These are phyloP conservation scores for Escallonia herrerae DNA, from an alignment of 129 eudicot species.

Conservation along the genomic window DNA sequence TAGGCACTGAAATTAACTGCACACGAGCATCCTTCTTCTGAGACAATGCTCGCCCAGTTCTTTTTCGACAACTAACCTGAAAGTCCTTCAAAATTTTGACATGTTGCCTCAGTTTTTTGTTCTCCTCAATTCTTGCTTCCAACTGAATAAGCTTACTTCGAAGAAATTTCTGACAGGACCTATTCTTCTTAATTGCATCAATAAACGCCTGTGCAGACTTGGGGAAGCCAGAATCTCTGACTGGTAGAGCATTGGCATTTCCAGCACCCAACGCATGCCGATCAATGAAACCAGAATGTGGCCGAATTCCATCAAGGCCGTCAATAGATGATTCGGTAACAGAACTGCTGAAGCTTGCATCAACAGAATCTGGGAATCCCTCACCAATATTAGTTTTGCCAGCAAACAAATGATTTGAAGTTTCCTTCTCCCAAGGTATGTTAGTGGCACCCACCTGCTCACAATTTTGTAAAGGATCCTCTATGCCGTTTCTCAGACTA, in stretches of 20 bases:
- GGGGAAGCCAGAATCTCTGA: constrained; percentile 43
- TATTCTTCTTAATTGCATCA: constrained; percentile 91
- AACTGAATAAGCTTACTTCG: constrained; percentile 48
- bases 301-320: constrained; percentile 10
- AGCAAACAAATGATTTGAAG: constrained; percentile 61
- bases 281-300: constrained; percentile 23
- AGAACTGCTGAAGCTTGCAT: constrained; percentile 31
- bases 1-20: constrained; percentile 63
- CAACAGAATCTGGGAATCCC: constrained; percentile 77
- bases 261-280: constrained; percentile 34
- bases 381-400: constrained; percentile 57
- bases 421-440: constrained; percentile 70
- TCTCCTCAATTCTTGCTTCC: constrained; percentile 71
- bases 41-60: constrained; percentile 62
- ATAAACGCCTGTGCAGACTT: constrained; percentile 63
- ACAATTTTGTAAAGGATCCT: constrained; percentile 26
- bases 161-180: constrained; percentile 67
- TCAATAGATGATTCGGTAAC: constrained; percentile 24
- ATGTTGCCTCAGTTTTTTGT: constrained; percentile 42
- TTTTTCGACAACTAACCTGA: constrained; percentile 62
- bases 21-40: constrained; percentile 69
- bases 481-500: constrained; percentile 23
- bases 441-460: constrained; percentile 75
- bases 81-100: constrained; percentile 58
- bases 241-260: constrained; percentile 26